phyloP scores from a whole-genome alignment of 495 filamentous ascomycete species.

The Penicillium fimorum region DNA sequence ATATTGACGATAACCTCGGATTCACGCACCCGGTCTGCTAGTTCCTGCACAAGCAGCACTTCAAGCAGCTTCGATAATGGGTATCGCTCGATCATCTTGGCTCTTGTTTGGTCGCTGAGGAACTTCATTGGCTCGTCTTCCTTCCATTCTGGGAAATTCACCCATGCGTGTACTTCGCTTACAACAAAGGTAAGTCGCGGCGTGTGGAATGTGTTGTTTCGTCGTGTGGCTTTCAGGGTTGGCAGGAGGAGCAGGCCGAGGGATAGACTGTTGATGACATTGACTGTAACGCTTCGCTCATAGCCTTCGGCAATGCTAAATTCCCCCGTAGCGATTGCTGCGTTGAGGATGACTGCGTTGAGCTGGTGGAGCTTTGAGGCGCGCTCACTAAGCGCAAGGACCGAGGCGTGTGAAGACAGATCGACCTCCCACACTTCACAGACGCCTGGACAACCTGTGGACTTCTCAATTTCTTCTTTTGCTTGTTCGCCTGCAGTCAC shows the following conservation, averaged over 20 bases:
- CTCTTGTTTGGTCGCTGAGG: constrained; percentile 31
- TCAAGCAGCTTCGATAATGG: constrained; percentile 53
- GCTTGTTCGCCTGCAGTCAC: constrained; percentile 45
- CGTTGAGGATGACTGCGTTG: constrained; percentile 47
- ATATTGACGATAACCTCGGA: constrained; percentile 52
- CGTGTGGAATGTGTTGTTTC: constrained; percentile 12
- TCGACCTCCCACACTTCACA: constrained; percentile 59
- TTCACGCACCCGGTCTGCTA: constrained; percentile 34
- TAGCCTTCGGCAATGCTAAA: constrained; percentile 38
- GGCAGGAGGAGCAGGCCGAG: constrained; percentile 47
- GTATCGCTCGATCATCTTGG: constrained; percentile 41
- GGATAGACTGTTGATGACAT: constrained; percentile 51
- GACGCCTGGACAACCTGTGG: constrained; percentile 31
- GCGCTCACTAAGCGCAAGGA: constrained; percentile 40
- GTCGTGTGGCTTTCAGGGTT: constrained; percentile 34
- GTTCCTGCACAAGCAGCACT: constrained; percentile 45
- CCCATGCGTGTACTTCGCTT: constrained; percentile 41
- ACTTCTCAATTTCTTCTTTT: constrained; percentile 29
- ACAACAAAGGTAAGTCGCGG: constrained; percentile 37
- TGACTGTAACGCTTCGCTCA: constrained; percentile 53
- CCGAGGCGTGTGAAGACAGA: constrained; percentile 39
- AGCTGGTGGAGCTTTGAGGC: constrained; percentile 36
- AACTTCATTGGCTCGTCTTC: constrained; percentile 31
- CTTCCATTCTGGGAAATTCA: constrained; percentile 32
- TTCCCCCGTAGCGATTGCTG: constrained; percentile 33